Percentiles rank a stretch among this genome's conserved stretches.
Evolutionary conservation across 2,329 filamentous ascomycete genomes (phyloP).

Genomic region (Metarhizium anisopliae): DNA sequence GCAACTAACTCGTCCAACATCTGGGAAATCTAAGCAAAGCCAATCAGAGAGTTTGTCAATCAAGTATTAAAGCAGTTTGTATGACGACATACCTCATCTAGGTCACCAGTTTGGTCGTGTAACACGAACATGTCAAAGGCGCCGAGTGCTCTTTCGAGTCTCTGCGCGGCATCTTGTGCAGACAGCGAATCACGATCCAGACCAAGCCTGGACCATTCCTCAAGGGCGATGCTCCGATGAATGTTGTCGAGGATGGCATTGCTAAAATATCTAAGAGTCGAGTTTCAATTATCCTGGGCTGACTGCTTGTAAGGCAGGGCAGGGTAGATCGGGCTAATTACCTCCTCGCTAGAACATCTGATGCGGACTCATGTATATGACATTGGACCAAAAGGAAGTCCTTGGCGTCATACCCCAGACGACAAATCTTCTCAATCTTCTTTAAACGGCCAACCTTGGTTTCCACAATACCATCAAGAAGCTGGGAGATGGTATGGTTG

Average conservation of each 20-base stretch:
- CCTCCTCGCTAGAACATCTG: conserved; percentile 72
- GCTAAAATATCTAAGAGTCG: conserved; percentile 56
- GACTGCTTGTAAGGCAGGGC: neutral
- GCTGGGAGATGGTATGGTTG: conserved; percentile 39
- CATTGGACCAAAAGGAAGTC: conserved; percentile 67
- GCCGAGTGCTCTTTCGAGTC: conserved; percentile 64
- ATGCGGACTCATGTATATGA: conserved; percentile 44
- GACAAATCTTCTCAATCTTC: conserved; percentile 62
- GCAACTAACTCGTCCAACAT: conserved; percentile 56
- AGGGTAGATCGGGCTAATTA: conserved; percentile 15
- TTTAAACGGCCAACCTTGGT: conserved; percentile 61
- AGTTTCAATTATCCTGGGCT: conserved; percentile 2
- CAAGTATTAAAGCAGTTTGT: neutral
- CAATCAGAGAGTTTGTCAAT: neutral
- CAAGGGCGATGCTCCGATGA: conserved; percentile 69
- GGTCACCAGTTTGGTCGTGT: conserved; percentile 61
- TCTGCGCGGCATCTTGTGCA: conserved; percentile 28
- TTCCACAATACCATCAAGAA: conserved; percentile 61
- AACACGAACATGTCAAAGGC: conserved; percentile 88
- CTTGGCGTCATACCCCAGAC: conserved; percentile 78
- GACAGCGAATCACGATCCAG: conserved; percentile 11
- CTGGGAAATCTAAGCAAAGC: conserved; percentile 56
- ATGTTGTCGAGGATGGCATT: conserved; percentile 68
- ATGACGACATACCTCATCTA: conserved; percentile 52
- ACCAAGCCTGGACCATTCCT: conserved; percentile 55